These are phyloP conservation scores for Aegilops bicornis DNA, from an alignment of 176 grass and related monocot species.

Conservation along the genomic window DNA sequence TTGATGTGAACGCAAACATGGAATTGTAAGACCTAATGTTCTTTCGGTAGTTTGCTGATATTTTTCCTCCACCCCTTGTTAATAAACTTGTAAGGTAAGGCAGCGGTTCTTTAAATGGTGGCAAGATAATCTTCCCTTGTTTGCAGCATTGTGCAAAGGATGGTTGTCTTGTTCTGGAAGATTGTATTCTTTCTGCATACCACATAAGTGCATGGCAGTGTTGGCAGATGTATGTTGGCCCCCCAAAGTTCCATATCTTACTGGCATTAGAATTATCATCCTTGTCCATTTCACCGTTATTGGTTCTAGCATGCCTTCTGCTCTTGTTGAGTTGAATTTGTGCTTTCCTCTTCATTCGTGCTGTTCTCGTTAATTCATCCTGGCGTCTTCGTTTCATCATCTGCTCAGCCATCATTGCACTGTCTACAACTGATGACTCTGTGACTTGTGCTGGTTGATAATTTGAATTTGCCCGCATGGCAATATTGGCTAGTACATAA, in stretches of 20 bases:
- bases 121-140: no score
- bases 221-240: constrained; percentile 16
- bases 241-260: constrained; percentile 28
- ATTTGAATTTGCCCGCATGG: background rate
- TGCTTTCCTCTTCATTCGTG: background rate
- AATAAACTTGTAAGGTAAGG: no score
- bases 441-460: background rate
- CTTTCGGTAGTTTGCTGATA: no score
- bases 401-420: background rate
- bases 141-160: background rate
- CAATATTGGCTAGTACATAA: background rate
- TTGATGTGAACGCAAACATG: no score
- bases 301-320: background rate
- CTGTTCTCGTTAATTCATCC: background rate
- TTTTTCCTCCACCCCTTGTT: no score
- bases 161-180: background rate
- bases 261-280: background rate
- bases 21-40: no score
- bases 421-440: background rate
- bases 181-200: constrained; percentile 4
- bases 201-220: constrained; percentile 12
- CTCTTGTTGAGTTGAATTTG: background rate
- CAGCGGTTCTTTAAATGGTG: no score
- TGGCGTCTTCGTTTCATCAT: background rate
- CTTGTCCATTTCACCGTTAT: background rate